Evolutionary conservation across 192 early-diverging fungal genomes (phyloP).

Genomic region (Coemansia sp.): DNA sequence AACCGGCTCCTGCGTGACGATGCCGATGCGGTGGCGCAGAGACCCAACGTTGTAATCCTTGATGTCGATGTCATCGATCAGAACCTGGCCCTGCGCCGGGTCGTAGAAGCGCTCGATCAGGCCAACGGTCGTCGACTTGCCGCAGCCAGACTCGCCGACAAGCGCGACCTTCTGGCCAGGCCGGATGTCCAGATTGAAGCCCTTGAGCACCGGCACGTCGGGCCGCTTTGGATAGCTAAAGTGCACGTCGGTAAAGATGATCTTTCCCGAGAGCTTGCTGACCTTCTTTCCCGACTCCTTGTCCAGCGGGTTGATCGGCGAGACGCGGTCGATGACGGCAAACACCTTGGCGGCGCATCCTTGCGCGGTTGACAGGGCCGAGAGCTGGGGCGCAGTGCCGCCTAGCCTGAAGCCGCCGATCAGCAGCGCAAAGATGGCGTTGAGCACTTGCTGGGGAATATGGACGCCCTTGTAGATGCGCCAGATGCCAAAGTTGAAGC

Average conservation of each 20-base stretch:
- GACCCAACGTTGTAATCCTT: constrained; percentile 73
- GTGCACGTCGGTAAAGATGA: constrained; percentile 72
- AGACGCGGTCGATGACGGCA: constrained; percentile 74
- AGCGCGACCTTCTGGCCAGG: constrained; percentile 84
- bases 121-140: constrained; percentile 81
- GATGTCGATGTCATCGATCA: constrained; percentile 73
- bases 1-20: constrained; percentile 89
- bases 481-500: constrained; percentile 74
- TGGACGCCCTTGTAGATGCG: constrained; percentile 53
- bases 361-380: constrained; percentile 64
- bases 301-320: constrained; percentile 64
- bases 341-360: constrained; percentile 82
- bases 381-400: constrained; percentile 64
- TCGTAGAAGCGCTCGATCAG: constrained; percentile 88
- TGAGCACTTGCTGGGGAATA: constrained; percentile 58
- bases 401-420: constrained; percentile 75
- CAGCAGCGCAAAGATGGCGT: constrained; percentile 80
- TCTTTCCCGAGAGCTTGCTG: constrained; percentile 56
- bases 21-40: constrained; percentile 81
- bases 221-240: constrained; percentile 85
- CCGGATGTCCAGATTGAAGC: constrained; percentile 68
- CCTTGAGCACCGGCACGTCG: constrained; percentile 75
- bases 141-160: constrained; percentile 82
- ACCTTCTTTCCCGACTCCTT: constrained; percentile 32
- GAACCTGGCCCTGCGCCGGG: constrained; percentile 56